phyloP scores from a whole-genome alignment of 257 asterid species.

The Jasminum sambac region DNA sequence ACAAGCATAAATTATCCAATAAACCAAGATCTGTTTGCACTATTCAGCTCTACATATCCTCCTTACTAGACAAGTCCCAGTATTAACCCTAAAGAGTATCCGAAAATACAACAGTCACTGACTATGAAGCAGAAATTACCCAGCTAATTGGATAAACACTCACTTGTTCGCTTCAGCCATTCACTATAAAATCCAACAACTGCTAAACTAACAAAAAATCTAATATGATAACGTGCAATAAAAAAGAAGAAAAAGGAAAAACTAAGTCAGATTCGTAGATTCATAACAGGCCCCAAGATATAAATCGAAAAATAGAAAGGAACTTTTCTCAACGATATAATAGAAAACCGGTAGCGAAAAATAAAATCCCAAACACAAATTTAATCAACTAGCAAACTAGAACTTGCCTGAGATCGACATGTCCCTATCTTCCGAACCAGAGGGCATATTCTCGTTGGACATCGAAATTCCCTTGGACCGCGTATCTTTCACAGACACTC shows the following conservation, averaged over 20 bases:
- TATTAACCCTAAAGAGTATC: not conserved
- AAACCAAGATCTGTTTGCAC: not conserved
- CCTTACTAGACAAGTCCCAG: not conserved
- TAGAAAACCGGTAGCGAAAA: not conserved
- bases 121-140: not conserved
- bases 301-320: not conserved
- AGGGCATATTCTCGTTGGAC: conserved; percentile 17
- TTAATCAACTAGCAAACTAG: not conserved
- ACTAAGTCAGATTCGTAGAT: no score
- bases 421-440: conserved; percentile 22
- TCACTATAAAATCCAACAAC: conserved; percentile 18
- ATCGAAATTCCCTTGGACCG: conserved; percentile 28
- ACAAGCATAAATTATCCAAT: not conserved
- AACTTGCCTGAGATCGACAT: conserved; percentile 53
- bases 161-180: conserved; percentile 1
- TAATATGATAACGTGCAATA: not conserved
- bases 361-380: conserved; percentile 1
- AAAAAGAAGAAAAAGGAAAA: no score
- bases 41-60: not conserved
- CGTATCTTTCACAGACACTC: conserved; percentile 24
- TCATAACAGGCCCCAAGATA: not conserved
- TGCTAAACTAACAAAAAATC: conserved; percentile 12
- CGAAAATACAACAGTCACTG: not conserved
- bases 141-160: not conserved
- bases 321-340: not conserved